These are phyloP conservation scores for Crotalaria pallida DNA, from an alignment of 306 rosid species.

Conservation along the genomic window DNA sequence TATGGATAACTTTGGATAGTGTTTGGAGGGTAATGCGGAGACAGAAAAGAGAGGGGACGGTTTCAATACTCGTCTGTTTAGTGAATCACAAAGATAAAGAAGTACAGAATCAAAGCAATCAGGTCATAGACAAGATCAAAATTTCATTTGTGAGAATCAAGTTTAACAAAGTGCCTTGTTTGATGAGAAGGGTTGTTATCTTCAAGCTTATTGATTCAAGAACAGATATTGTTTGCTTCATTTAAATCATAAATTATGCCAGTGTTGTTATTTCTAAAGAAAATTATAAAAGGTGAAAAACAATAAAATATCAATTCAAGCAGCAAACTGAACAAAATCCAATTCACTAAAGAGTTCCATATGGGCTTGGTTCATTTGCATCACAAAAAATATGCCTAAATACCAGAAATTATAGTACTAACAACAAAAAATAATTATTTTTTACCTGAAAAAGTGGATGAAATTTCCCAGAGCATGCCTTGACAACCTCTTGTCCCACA, in stretches of 20 bases:
- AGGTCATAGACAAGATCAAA: background rate
- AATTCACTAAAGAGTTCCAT: background rate
- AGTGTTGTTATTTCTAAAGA: background rate
- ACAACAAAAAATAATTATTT: background rate
- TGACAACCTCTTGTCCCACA: constrained; percentile 89
- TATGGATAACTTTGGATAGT: background rate
- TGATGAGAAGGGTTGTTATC: background rate
- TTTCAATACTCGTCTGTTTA: background rate
- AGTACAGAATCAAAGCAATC: constrained; percentile 4
- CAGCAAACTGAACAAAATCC: constrained; percentile 4
- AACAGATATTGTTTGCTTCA: background rate
- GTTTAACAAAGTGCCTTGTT: background rate
- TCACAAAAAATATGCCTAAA: background rate
- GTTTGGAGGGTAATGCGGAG: background rate
- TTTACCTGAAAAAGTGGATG: constrained; percentile 88
- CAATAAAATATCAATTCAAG: background rate
- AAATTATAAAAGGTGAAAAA: background rate
- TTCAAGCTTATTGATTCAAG: background rate
- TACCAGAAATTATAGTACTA: background rate
- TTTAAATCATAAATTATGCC: background rate
- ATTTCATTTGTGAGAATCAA: background rate
- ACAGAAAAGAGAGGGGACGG: background rate
- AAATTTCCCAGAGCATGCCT: constrained; percentile 95
- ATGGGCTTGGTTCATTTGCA: background rate
- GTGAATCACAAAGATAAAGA: too few species aligned